Percentiles rank a stretch among this genome's conserved stretches.
phyloP scores from a whole-genome alignment of 805 yeast species.

The Ogataea zsoltii region DNA sequence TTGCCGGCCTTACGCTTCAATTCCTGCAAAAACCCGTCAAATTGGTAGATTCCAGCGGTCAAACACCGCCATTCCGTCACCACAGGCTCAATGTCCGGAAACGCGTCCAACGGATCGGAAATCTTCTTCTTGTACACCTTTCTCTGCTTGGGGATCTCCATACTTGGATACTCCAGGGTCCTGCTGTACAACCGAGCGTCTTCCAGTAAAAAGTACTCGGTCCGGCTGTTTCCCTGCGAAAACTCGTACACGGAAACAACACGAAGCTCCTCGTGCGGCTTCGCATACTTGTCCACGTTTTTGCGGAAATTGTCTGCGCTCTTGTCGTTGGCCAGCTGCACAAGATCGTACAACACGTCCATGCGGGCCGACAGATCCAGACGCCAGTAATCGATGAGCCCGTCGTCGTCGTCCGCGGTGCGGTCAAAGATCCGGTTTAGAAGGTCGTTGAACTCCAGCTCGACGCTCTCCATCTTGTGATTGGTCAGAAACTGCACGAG shows the following conservation, averaged over 20 bases:
- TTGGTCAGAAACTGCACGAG: slow-evolving; percentile 44
- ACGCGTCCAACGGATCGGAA: slow-evolving; percentile 20
- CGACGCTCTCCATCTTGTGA: slow-evolving; percentile 29
- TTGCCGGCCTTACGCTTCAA: slow-evolving; percentile 36
- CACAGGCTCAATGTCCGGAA: slow-evolving; percentile 36
- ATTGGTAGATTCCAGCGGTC: slow-evolving; percentile 46
- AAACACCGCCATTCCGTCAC: slow-evolving; percentile 39
- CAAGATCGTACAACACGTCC: slow-evolving; percentile 46
- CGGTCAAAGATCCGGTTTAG: slow-evolving; percentile 9
- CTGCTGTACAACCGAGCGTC: slow-evolving; percentile 53
- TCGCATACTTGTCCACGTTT: slow-evolving; percentile 41
- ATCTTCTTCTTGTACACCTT: slow-evolving; percentile 30
- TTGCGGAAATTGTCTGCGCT: slow-evolving; percentile 48
- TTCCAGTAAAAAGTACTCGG: slow-evolving; percentile 44
- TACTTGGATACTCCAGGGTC: slow-evolving; percentile 31
- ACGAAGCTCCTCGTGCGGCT: slow-evolving; percentile 29
- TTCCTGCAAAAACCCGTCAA: slow-evolving; percentile 36
- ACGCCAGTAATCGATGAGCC: slow-evolving; percentile 18
- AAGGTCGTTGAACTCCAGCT: slow-evolving; percentile 32
- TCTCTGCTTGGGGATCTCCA: slow-evolving; percentile 37
- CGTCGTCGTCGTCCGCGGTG: slow-evolving; percentile 7
- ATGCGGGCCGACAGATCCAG: slow-evolving; percentile 48
- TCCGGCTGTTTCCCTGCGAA: slow-evolving; percentile 13
- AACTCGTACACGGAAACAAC: slow-evolving; percentile 23
- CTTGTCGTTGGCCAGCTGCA: slow-evolving; percentile 41